A percentile compares a stretch with the other conserved stretches of the same genome.
Conservation (phyloP, 495 filamentous ascomycete species). For the Podospora pseudopauciseta region DNA sequence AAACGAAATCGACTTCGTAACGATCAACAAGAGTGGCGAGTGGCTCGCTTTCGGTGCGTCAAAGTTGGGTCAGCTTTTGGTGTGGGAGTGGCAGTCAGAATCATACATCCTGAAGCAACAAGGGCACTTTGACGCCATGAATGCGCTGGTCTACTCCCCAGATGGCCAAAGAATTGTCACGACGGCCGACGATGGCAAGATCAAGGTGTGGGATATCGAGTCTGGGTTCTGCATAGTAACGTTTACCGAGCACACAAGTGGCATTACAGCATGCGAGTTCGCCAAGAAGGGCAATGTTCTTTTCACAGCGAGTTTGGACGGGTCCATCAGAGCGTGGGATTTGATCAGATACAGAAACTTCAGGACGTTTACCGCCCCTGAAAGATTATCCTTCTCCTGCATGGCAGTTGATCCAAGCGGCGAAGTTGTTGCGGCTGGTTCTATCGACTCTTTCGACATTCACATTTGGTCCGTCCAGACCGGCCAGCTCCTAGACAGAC, state of each 20-base stretch:
- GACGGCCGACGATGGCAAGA: constrained; percentile 90
- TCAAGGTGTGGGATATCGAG: constrained; percentile 96
- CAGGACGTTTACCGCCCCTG: constrained; percentile 90
- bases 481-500: constrained; percentile 85
- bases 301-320: constrained; percentile 91
- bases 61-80: constrained; percentile 86
- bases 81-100: constrained; percentile 99
- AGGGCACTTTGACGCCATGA: constrained; percentile 96
- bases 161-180: constrained; percentile 92
- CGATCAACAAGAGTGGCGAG: constrained; percentile 88
- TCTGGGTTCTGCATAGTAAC: constrained; percentile 98
- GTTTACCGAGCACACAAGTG: constrained; percentile 93
- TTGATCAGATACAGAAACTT: constrained; percentile 95
- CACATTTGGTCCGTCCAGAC: constrained; percentile 99
- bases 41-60: constrained; percentile 99
- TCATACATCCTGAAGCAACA: constrained; percentile 99
- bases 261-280: constrained; percentile 93
- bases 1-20: constrained; percentile 89
- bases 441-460: constrained; percentile 91
- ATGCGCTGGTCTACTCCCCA: constrained; percentile 85
- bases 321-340: constrained; percentile 94
- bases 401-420: constrained; percentile 95
- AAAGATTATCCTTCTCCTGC: constrained; percentile 84
- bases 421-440: constrained; percentile 92
- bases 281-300: constrained; percentile 90